A percentile compares a stretch with the other conserved stretches of the same genome.
phyloP scores from a whole-genome alignment of 352 stramenopile species.

The Globisporangium canariense region DNA sequence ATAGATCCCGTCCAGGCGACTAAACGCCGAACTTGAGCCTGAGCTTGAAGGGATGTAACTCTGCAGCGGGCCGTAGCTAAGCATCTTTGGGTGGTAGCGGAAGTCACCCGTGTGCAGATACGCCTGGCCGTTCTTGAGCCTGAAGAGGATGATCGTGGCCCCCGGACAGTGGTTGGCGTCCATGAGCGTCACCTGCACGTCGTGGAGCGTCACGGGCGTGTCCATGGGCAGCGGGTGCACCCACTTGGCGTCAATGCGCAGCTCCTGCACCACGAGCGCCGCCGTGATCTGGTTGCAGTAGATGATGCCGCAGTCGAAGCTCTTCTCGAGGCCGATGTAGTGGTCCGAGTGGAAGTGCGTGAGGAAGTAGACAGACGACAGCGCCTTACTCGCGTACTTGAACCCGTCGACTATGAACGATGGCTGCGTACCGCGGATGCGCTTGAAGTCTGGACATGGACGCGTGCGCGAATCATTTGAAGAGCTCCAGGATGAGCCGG shows the following conservation, averaged over 20 bases:
- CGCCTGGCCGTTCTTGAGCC: conserved; percentile 68
- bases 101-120: conserved; percentile 93
- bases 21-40: conserved; percentile 4
- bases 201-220: conserved; percentile 71
- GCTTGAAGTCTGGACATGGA: conserved; percentile 75
- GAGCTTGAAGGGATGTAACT: conserved; percentile 30
- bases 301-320: conserved; percentile 91
- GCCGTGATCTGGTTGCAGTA: conserved; percentile 95
- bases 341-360: conserved; percentile 98
- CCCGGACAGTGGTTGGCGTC: conserved; percentile 97
- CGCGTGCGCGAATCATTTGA: conserved; percentile 8
- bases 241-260: conserved; percentile 90
- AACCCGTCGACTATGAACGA: conserved; percentile 89
- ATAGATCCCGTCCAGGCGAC: conserved; percentile 84
- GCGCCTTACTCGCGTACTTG: conserved; percentile 63
- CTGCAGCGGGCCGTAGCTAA: conserved; percentile 50
- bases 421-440: conserved; percentile 67
- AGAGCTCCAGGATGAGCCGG: conserved; percentile 11
- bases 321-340: conserved; percentile 90
- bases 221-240: conserved; percentile 92
- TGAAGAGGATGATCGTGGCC: conserved; percentile 94
- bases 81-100: conserved; percentile 74
- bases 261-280: conserved; percentile 88
- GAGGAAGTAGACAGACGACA: conserved; percentile 92
- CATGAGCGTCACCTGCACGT: conserved; percentile 92